Evolutionary conservation across 2,329 filamentous ascomycete species (phyloP).

Genomic region (Paraphaeosphaeria minitans): DNA sequence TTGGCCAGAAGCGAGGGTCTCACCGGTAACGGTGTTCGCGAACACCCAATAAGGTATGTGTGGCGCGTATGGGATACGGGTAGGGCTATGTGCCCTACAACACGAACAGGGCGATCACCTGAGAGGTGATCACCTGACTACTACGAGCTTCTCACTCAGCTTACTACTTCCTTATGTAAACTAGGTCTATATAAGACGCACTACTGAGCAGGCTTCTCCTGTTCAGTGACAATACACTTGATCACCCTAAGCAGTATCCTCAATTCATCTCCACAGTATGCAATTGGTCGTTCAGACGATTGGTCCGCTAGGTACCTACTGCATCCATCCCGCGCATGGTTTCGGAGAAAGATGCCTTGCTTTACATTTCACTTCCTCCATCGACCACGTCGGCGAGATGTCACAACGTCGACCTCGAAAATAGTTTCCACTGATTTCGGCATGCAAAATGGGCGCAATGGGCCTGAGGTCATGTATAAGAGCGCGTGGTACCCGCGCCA

Average conservation of each 20-base stretch:
- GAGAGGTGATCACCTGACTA: too few species aligned
- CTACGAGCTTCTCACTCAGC: too few species aligned
- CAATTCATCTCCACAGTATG: too few species aligned
- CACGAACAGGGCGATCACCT: too few species aligned
- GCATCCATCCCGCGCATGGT: not conserved
- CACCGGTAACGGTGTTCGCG: not conserved
- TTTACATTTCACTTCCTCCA: not conserved
- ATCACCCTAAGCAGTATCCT: too few species aligned
- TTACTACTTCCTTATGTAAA: too few species aligned
- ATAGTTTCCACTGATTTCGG: slow-evolving; percentile 18
- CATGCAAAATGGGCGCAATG: not conserved
- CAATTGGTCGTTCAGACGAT: not conserved
- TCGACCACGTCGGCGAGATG: slow-evolving; percentile 3
- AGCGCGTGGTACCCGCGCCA: not conserved
- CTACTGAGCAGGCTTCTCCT: too few species aligned
- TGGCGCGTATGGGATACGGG: too few species aligned
- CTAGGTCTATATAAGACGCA: too few species aligned
- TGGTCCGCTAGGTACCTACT: not conserved
- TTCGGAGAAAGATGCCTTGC: not conserved
- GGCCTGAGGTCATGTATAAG: slow-evolving; percentile 4
- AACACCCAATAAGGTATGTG: too few species aligned
- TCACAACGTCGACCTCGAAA: slow-evolving; percentile 14
- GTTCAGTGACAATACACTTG: too few species aligned
- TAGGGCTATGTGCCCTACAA: too few species aligned
- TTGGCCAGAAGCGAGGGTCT: not conserved